These are phyloP conservation scores for Mrakia frigida DNA, from an alignment of 768 basidiomycete genomes.

Conservation along the genomic window DNA sequence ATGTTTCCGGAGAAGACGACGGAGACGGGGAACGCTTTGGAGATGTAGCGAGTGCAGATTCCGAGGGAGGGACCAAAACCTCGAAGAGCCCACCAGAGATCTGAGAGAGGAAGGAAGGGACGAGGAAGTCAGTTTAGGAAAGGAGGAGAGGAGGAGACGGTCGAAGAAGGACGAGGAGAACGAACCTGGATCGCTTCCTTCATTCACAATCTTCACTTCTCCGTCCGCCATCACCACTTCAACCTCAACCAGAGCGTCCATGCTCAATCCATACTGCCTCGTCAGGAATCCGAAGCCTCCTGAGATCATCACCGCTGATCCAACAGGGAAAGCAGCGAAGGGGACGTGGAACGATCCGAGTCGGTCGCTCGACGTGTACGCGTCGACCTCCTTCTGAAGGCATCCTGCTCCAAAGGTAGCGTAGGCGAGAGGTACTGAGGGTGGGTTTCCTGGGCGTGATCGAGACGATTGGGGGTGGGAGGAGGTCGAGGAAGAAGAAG, in stretches of 20 bases:
- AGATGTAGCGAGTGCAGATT: constrained; percentile 82
- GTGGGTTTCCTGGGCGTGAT: not conserved
- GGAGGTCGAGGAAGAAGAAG: constrained; percentile 1
- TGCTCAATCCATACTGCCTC: constrained; percentile 73
- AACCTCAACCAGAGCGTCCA: constrained; percentile 84
- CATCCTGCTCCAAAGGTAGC: constrained; percentile 45
- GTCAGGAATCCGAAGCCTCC: constrained; percentile 88
- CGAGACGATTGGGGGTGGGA: not conserved
- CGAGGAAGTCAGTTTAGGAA: constrained; percentile 2
- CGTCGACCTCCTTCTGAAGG: constrained; percentile 67
- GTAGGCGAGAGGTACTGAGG: constrained; percentile 4
- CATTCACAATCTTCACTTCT: constrained; percentile 68
- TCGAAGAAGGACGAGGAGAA: constrained; percentile 32
- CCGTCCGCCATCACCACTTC: constrained; percentile 91
- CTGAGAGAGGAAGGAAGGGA: constrained; percentile 46
- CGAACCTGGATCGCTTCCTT: constrained; percentile 64
- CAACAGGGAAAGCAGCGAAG: constrained; percentile 45
- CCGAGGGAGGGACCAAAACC: constrained; percentile 80
- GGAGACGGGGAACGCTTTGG: constrained; percentile 79
- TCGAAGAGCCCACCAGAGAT: constrained; percentile 81
- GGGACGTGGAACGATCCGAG: constrained; percentile 37
- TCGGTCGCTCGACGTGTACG: constrained; percentile 41
- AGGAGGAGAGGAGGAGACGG: not conserved
- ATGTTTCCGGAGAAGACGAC: constrained; percentile 88
- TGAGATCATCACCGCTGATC: constrained; percentile 44